Base-by-base conservation (phyloP, 176 grass and related monocot genomes). In the Oryza brachyantha region DNA sequence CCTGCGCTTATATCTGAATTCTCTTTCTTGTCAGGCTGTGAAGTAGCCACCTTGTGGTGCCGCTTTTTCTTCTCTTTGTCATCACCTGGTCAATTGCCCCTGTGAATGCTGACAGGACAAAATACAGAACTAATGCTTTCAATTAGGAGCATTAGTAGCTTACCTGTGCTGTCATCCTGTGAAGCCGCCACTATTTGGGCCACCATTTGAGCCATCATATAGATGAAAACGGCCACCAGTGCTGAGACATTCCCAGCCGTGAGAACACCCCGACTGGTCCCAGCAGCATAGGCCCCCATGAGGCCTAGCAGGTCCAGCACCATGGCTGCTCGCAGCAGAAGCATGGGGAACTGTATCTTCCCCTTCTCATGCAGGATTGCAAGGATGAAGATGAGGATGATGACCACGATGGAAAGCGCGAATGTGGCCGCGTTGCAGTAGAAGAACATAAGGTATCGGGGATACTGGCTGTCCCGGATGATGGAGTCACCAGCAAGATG, bases 381-480 rank as follows among this genome's bases (percentile, higher is more conserved):
- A 17, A 64, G 61, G 29, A 64, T 16, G 6, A 64, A 31, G 7
- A 64, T 31, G 28, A 81, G 40, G 29, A 81, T 71, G 29, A 81
- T 64, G 28, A 64, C 61, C 29, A 64, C 28, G 6, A 64, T 29
- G 61, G 61, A 64, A 1, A 64, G 6, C 7, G 61, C 29, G 2
- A 64, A 82, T 3, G 79, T 34, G 1, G 72, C 36, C 12, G 68
- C 79, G 5, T 82, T 82, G 54, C 79, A 82, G 43, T 82, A 82
- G 43, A 73, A 82, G 68, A 82, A 82, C 10, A 68, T 37, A n/a
- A 62, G 55, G 36, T 82, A 82, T 29, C 79, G 79, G 36, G 3
- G 13, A 34, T 42, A 68, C 10, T 54, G 19, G 41, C 29, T 40
- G 35, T 41, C 46, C 5, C 61, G 76, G 61, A 64, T 64, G 24